These are phyloP conservation scores for Beauveria caledonica DNA, from an alignment of 2,329 filamentous ascomycete species.

Conservation along the genomic window DNA sequence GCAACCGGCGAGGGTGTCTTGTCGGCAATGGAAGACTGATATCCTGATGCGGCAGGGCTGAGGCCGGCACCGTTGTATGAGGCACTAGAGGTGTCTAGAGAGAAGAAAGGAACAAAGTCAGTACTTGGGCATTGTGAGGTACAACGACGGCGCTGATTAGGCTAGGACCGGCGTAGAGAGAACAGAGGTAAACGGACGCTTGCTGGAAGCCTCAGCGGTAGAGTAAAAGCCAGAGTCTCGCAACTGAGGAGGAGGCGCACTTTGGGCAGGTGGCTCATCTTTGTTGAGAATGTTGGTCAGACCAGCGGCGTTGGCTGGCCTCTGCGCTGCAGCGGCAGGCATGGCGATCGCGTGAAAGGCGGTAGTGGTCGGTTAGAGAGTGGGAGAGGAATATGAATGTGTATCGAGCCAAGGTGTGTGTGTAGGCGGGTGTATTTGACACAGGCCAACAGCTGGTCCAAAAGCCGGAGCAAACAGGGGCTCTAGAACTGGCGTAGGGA, in stretches of 20 bases:
- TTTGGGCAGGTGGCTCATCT: conserved; percentile 23
- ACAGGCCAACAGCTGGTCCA: neutral
- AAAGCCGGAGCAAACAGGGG: neutral
- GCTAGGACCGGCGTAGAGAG: neutral
- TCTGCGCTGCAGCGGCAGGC: conserved; percentile 22
- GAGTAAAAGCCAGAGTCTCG: conserved; percentile 37
- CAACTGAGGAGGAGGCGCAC: conserved; percentile 24
- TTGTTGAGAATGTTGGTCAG: conserved; percentile 32
- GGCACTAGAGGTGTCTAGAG: conserved; percentile 30
- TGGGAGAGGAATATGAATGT: neutral
- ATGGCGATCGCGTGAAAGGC: conserved; percentile 1
- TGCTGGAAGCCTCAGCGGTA: conserved; percentile 35
- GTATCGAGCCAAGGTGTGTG: neutral
- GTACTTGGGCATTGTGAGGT: neutral
- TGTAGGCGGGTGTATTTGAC: neutral
- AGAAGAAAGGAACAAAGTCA: neutral
- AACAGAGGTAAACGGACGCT: conserved; percentile 25
- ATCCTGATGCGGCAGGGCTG: conserved; percentile 37
- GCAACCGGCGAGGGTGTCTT: conserved; percentile 56
- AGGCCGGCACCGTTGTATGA: conserved; percentile 31
- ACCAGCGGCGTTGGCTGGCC: conserved; percentile 27
- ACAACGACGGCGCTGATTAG: neutral
- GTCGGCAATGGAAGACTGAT: conserved; percentile 44
- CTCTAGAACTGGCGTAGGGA: neutral
- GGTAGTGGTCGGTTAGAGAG: neutral